Evolutionary conservation across 2,329 filamentous ascomycete species (phyloP), one percentile per base, ranked within the genome.

Genomic region (Emericellopsis atlantica): DNA sequence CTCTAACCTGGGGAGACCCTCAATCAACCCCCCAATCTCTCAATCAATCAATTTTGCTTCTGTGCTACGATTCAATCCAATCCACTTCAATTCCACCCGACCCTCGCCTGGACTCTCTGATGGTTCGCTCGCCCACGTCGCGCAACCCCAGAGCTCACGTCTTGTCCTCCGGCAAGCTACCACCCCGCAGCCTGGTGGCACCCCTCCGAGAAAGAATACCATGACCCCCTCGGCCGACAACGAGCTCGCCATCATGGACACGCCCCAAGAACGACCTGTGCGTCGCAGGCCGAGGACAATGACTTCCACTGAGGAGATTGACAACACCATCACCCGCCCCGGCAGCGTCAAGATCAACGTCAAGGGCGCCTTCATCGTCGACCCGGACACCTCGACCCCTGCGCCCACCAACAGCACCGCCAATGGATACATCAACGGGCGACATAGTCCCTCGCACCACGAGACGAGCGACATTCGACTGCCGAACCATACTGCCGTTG

Each of bases 381-480:
- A 95, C 56, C 81, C 90, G 46, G 82, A 86, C 49, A 69, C 73
- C 4, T 60, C 61, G 16, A 76, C 72, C 38, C 65, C 76, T 42
- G 64, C 66, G 33, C 57, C 61, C 29, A 51, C 56, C 39, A 44
- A 51, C 49, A 43, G 45, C 35, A 41, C 41, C 43, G n/a, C 18
- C 32, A 45, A 23, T 40, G 50, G 50, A 32, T 12, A 29, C 8
- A 12, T 29, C 26, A 69, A 65, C 46, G 69, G 67, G 34, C 61
- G 67, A 43, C 60, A 61, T 40, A 67, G 66, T 46, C 67, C 69
- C 45, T 59, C 67, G 49, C 60, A 72, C 52, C 59, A 75, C 59
- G 86, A 93, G 59, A 88, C 85, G 43, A 88, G 86, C 56, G 92
- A 95, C 57, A 98, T 98, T 52, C 75, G 92, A n/a, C 68, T 98